These are phyloP conservation scores for Chaetomium strumarium DNA, from an alignment of 2,329 filamentous ascomycete genomes.

Conservation along the genomic window DNA sequence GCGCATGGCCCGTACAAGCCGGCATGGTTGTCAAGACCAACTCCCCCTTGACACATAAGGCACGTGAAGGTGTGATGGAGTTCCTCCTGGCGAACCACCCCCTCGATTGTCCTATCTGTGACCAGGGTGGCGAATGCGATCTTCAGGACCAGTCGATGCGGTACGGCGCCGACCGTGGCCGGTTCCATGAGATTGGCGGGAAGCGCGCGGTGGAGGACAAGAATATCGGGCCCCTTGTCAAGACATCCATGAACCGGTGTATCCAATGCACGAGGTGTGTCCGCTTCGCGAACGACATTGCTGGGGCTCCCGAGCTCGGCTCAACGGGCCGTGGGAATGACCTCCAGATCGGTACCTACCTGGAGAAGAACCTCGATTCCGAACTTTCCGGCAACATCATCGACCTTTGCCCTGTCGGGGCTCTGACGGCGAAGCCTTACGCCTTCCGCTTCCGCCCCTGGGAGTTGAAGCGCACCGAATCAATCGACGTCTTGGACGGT, in stretches of 20 bases:
- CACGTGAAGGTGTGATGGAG: slow-evolving; percentile 97
- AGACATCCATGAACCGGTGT: slow-evolving; percentile 99
- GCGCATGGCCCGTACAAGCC: slow-evolving; percentile 96
- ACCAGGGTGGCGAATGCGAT: slow-evolving; percentile 98
- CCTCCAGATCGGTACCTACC: slow-evolving; percentile 95
- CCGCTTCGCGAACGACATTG: slow-evolving; percentile 95
- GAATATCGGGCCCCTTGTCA: slow-evolving; percentile 96
- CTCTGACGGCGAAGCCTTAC: slow-evolving; percentile 93
- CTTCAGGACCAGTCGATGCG: slow-evolving; percentile 99
- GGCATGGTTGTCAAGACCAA: slow-evolving; percentile 99
- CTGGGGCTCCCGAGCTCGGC: slow-evolving; percentile 90
- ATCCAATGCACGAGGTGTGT: slow-evolving; percentile 98
- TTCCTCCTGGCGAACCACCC: slow-evolving; percentile 95
- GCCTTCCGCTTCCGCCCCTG: slow-evolving; percentile 94
- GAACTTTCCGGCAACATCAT: slow-evolving; percentile 97
- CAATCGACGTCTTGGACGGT: slow-evolving; percentile 88
- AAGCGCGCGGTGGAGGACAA: slow-evolving; percentile 99
- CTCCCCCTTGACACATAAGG: slow-evolving; percentile 93
- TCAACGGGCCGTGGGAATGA: slow-evolving; percentile 94
- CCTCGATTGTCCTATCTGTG: slow-evolving; percentile 93
- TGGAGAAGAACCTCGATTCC: slow-evolving; percentile 88
- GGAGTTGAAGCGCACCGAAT: slow-evolving; percentile 95
- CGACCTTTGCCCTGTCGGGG: slow-evolving; percentile 95
- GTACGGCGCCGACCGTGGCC: slow-evolving; percentile 90
- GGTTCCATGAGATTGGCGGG: slow-evolving; percentile 91